Base-by-base conservation (phyloP, 192 early-diverging fungal species). In the Linnemannia hyalina region DNA sequence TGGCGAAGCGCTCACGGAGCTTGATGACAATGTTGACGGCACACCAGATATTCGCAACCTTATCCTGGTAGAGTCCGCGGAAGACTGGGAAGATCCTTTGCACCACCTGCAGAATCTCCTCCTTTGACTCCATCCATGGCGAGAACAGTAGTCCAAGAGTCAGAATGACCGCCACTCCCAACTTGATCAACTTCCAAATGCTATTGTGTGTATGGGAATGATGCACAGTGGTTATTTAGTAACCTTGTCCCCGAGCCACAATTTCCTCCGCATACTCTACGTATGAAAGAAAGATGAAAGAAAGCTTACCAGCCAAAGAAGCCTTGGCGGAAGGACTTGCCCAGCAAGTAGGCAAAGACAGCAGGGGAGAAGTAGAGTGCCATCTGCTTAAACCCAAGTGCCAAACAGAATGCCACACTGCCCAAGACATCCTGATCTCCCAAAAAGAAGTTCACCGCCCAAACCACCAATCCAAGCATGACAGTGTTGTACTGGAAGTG, bases 31-130 rank as follows among this genome's bases (percentile, higher is more conserved):
- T 92, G 68, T 95, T 98, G 4, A 97, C 55, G 0, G 97, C 96
- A 82, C 98, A 99, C 98, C 98, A 99, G 11, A 99, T 81, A 80
- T 98, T 99, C 54, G 97, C 97, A 3, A 99, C 98, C 87, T 99
- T 99, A 90, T 99, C 98, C 85, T 99, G 98, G 87, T 97, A 99
- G 22, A 99, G 88, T 0, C 98, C 98, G 40, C 98, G 93, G 20
- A 94, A 93, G 11, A 99, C 93, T 0, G 98, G 98, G 71, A 99
- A 99, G 4, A 99, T 92, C 16, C 98, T 93, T 55, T 90, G 81
- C 7, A 97, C 79, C 0, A 98, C 94, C 88, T 98, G 97, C 36
- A 88, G 46, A 9, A 98, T 79, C 68, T 96, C 91, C 1, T 88
- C 92, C 9, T 91, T 13, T 10, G 93, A 91, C 16, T 74, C 73